A percentile compares a stretch with the other conserved stretches of the same genome.
phyloP scores from a whole-genome alignment of 1,284 basidiomycete genomes.

The Athelia psychrophila region DNA sequence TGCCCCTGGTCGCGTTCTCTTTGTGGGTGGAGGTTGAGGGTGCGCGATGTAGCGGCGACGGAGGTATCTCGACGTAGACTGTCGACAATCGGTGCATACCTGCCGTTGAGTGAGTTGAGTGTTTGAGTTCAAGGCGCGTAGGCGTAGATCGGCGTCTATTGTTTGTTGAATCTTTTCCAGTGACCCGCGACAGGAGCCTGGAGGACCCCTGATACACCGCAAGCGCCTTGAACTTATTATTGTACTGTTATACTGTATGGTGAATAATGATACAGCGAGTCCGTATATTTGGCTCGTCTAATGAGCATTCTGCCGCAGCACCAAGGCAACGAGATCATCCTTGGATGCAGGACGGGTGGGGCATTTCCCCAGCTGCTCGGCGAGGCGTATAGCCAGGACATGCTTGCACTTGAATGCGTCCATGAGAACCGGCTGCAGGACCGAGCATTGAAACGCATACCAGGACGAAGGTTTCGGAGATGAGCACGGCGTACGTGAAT shows the following conservation, averaged over 20 bases:
- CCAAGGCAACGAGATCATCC: constrained; percentile 43
- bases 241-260: no score
- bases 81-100: constrained; percentile 25
- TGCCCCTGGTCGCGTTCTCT: constrained; percentile 51
- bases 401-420: constrained; percentile 64
- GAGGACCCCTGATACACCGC: no score
- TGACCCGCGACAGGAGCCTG: no score
- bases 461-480: constrained; percentile 60
- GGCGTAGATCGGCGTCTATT: no score
- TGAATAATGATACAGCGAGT: no score
- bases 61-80: constrained; percentile 59
- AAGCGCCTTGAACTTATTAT: no score
- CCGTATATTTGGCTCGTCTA: neutral
- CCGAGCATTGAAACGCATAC: constrained; percentile 31
- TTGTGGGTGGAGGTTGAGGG: constrained; percentile 35
- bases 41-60: constrained; percentile 37
- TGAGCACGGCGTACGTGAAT: constrained; percentile 60
- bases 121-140: neutral
- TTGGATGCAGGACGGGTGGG: constrained; percentile 43
- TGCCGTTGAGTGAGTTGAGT: neutral
- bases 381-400: constrained; percentile 61
- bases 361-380: constrained; percentile 48
- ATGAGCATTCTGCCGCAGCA: constrained; percentile 18
- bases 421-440: neutral
- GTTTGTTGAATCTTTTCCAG: no score